Evolutionary conservation across 78 protist genomes (phyloP).

Genomic region (Dictyostelium intermedium): DNA sequence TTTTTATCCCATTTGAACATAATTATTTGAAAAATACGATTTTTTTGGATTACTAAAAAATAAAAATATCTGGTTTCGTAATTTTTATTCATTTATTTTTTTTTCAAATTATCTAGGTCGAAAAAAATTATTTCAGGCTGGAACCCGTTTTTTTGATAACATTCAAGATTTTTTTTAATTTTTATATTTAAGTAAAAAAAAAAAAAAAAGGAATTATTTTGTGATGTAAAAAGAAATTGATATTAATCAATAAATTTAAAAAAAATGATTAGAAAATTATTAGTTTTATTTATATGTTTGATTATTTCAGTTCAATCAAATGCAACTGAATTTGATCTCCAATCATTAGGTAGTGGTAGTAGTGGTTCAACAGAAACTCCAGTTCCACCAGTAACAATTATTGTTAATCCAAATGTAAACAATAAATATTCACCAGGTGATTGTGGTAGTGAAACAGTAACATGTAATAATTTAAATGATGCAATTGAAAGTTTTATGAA

Average conservation of each 20-base stretch:
- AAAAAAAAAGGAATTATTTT: not conserved
- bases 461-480: not conserved
- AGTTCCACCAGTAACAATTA: not conserved
- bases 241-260: too few species aligned
- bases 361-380: not conserved
- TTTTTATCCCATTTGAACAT: too few species aligned
- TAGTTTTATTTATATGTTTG: not conserved
- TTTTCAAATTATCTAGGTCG: too few species aligned
- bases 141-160: too few species aligned
- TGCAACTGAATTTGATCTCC: not conserved
- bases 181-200: too few species aligned
- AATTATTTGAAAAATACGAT: too few species aligned
- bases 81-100: too few species aligned
- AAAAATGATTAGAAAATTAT: not conserved
- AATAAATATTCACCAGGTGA: not conserved
- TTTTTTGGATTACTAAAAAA: too few species aligned
- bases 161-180: too few species aligned
- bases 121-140: too few species aligned
- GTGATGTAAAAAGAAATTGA: not conserved
- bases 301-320: not conserved
- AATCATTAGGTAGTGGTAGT: not conserved
- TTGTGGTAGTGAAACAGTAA: not conserved
- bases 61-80: too few species aligned
- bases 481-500: not conserved
- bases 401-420: not conserved